These are phyloP conservation scores for Gynostemma pentaphyllum DNA, from an alignment of 306 rosid genomes.

Conservation along the genomic window DNA sequence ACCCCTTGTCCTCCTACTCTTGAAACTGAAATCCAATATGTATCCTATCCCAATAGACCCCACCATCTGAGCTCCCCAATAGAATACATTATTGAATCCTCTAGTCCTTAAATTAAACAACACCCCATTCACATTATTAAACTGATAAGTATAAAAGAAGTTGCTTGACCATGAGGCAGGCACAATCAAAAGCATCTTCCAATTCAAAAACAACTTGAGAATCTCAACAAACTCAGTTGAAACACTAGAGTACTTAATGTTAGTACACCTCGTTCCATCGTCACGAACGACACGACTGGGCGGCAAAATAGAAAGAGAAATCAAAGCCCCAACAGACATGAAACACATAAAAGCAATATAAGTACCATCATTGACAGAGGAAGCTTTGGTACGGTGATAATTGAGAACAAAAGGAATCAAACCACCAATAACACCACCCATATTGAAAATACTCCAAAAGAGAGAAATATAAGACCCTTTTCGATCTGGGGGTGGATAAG, in stretches of 20 bases:
- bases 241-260: conserved; percentile 46
- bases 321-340: conserved; percentile 46
- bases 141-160: conserved; percentile 76
- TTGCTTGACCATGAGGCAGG: conserved; percentile 86
- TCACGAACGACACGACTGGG: conserved; percentile 58
- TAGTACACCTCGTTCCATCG: conserved; percentile 58
- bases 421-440: conserved; percentile 94
- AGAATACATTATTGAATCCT: conserved; percentile 76
- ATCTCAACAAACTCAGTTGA: conserved; percentile 38
- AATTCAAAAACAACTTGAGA: conserved; percentile 39
- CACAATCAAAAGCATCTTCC: conserved; percentile 74
- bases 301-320: conserved; percentile 45
- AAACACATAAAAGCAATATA: conserved; percentile 80
- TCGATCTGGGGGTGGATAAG: conserved; percentile 62
- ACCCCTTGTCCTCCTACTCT: conserved; percentile 68
- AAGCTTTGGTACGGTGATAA: conserved; percentile 35
- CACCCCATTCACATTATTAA: conserved; percentile 58
- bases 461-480: conserved; percentile 77
- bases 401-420: conserved; percentile 59
- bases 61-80: conserved; percentile 95
- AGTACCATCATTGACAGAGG: conserved; percentile 73
- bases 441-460: conserved; percentile 85
- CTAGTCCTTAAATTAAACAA: conserved; percentile 75
- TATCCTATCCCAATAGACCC: conserved; percentile 76
- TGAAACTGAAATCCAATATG: conserved; percentile 69